Conservation (phyloP, 2,329 filamentous ascomycete genomes). For the Colletotrichum sp. region DNA sequence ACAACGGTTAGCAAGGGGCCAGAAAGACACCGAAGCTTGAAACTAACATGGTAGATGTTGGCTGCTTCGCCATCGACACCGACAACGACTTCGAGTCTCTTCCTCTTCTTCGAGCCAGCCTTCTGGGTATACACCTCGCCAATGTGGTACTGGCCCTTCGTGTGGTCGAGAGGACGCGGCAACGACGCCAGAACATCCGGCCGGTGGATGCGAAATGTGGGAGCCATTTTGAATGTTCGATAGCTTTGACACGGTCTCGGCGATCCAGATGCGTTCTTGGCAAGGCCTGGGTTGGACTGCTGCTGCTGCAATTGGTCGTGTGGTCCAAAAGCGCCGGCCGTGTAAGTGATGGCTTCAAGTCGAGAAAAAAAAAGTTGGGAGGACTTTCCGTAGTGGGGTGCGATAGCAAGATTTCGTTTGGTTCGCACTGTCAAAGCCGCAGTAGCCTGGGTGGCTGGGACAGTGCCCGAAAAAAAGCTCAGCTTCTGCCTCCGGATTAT, state of each 20-base stretch:
- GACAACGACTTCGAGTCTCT: conserved; percentile 67
- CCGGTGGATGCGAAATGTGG: conserved; percentile 66
- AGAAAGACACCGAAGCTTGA: neutral
- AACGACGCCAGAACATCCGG: conserved; percentile 68
- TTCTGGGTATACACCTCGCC: conserved; percentile 67
- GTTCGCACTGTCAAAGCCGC: neutral
- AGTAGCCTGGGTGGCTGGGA: neutral
- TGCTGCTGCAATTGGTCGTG: conserved; percentile 14
- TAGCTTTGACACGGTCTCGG: neutral
- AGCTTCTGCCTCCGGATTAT: neutral
- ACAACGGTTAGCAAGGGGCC: conserved; percentile 21
- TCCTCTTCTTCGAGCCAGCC: conserved; percentile 63
- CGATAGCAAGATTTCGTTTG: neutral
- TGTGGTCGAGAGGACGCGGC: conserved; percentile 60
- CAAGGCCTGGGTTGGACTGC: neutral
- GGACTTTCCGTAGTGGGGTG: conserved; percentile 15
- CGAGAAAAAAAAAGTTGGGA: conserved; percentile 20
- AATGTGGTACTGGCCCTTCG: conserved; percentile 54
- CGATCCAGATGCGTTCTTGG: neutral
- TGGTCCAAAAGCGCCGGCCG: neutral
- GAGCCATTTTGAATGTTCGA: conserved; percentile 49
- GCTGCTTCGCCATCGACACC: conserved; percentile 70
- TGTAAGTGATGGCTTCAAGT: conserved; percentile 16
- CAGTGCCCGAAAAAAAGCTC: neutral
- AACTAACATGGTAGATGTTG: conserved; percentile 68